These are phyloP conservation scores for Nicotiana attenuata DNA, from an alignment of 257 asterid genomes.

Conservation along the genomic window DNA sequence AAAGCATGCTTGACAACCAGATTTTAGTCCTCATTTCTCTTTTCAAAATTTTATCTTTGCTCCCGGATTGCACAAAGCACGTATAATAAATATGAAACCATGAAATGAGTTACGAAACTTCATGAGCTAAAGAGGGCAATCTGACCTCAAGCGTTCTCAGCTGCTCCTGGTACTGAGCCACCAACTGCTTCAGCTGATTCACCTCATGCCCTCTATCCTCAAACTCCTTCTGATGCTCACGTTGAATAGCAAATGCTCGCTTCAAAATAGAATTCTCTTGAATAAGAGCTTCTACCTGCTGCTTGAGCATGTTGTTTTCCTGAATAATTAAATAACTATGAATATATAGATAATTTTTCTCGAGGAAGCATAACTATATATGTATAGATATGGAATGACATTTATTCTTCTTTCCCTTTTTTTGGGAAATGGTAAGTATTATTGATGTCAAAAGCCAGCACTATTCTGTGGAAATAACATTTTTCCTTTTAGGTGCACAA, in stretches of 20 bases:
- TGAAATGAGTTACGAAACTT: background rate
- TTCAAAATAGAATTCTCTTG: conserved; percentile 76
- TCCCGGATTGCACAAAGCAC: background rate
- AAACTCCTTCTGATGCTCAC: conserved; percentile 81
- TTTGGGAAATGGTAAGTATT: background rate
- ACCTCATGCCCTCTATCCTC: conserved; percentile 73
- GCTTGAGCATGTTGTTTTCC: conserved; percentile 70
- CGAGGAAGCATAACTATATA: background rate
- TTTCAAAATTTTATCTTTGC: background rate
- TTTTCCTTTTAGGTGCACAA: background rate
- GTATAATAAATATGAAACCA: background rate
- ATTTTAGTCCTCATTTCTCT: background rate
- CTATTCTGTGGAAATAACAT: background rate
- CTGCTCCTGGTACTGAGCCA: conserved; percentile 86
- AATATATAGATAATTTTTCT: background rate
- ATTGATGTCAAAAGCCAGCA: background rate
- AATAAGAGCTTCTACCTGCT: conserved; percentile 59
- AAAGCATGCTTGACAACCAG: background rate
- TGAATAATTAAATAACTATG: conserved; percentile 14
- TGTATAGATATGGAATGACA: background rate
- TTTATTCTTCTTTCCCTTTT: background rate
- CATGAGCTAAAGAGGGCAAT: background rate
- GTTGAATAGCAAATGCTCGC: conserved; percentile 80
- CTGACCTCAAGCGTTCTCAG: conserved; percentile 89
- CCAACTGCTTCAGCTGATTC: conserved; percentile 76